Conservation (phyloP, 768 basidiomycete genomes). For the Lepiota brunneoincarnata region DNA sequence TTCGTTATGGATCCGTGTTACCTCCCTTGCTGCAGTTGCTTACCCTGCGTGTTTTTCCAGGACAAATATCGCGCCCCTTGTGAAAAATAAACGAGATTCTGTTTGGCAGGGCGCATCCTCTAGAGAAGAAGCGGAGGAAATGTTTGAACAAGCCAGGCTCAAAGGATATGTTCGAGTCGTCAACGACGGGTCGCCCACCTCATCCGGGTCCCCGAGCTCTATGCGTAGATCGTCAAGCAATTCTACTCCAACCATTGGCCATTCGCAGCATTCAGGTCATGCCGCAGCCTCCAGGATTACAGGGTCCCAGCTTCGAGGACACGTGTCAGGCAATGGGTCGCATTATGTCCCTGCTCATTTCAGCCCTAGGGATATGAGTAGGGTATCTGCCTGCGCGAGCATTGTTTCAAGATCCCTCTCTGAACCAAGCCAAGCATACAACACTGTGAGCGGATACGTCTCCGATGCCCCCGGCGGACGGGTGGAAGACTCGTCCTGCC, state of each 20-base stretch:
- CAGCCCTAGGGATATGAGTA: not conserved
- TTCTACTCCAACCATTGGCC: not conserved
- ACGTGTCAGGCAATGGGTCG: not conserved
- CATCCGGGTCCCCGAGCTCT: constrained; percentile 1
- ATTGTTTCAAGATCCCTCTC: constrained; percentile 3
- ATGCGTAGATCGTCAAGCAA: not conserved
- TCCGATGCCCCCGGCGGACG: not conserved
- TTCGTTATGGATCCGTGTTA: not conserved
- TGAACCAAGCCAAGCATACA: not conserved
- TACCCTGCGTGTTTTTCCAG: constrained; percentile 24
- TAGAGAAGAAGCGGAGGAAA: constrained; percentile 36
- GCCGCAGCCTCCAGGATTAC: constrained; percentile 1
- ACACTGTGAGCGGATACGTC: not conserved
- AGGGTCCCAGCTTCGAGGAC: constrained; percentile 1
- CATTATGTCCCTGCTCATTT: not conserved
- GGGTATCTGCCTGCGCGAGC: not conserved
- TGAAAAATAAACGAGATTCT: constrained; percentile 39
- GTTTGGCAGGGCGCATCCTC: constrained; percentile 41
- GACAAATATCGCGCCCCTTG: constrained; percentile 43
- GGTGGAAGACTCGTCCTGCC: not conserved
- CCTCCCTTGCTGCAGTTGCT: not conserved
- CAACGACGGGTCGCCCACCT: not conserved
- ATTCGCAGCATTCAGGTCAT: not conserved
- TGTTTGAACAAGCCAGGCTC: constrained; percentile 25
- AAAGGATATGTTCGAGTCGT: constrained; percentile 30